Base-by-base conservation (phyloP, 1,284 basidiomycete species). In the Melampsora medusae region DNA sequence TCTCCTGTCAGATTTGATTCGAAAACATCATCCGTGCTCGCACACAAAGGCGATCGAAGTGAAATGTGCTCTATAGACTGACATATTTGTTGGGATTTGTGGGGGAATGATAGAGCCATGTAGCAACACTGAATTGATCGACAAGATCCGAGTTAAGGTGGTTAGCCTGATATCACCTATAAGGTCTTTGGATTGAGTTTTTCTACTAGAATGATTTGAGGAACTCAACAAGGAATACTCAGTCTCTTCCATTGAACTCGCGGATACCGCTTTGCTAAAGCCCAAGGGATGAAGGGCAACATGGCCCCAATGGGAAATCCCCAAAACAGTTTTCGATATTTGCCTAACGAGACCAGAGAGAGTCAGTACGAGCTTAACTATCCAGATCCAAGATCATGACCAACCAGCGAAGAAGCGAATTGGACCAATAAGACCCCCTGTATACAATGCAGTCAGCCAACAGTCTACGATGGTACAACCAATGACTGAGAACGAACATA, bases 41-140 rank as follows among this genome's bases (percentile, higher is more conserved):
- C 33, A 22, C 48, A 49, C 25, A 35, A 19, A 7, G 48, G 56
- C n/a, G 17, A 46, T 61, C 5, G 22, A 33, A 12, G 19, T 4
- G 50, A 12, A 72, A 48, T 28, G 31, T 17, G 31, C 46, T 25
- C 3, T n/a, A n/a, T 17, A 59, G 10, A 48, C 72, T 67, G 31
- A 75, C 72, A 81, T 78, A 35, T 82, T 82, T 28, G 80, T 81
- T 2, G 81, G 81, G 31, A 76, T 79, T 65, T 81, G 80, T 14
- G 81, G 81, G 16, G 81, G 80, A 3, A 66, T 79, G 66, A 81
- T 81, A 48, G 75, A 61, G 33, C 67, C 75, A 60, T 77, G 72
- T 28, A 72, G 53, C 22, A 77, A 70, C 19, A 72, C 75, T 70
- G 53, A 25, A 42, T 61, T 42, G 42, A 42, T 42, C 42, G 42